Evolutionary conservation across 148 eudicot species (phyloP).

Genomic region (Fagopyrum homotropicum): DNA sequence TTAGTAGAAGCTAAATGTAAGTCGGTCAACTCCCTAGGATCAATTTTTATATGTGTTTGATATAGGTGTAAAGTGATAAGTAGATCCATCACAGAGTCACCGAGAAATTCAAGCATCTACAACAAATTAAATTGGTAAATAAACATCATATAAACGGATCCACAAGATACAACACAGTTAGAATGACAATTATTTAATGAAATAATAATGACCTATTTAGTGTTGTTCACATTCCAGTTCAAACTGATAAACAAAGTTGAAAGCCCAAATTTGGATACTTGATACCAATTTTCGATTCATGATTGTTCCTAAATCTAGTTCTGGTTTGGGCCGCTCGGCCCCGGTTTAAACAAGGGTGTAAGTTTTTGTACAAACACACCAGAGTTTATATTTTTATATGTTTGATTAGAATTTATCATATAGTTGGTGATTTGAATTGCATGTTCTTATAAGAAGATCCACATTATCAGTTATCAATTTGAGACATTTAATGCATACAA

Average conservation of each 20-base stretch:
- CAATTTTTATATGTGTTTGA: slow-evolving; percentile 48
- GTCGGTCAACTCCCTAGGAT: slow-evolving; percentile 90
- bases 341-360: too few relatives aligned
- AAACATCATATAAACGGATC: neutral
- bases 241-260: too few relatives aligned
- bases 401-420: neutral
- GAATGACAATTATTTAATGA: neutral
- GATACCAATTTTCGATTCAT: too few relatives aligned
- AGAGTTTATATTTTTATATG: neutral
- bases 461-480: neutral
- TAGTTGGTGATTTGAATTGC: neutral
- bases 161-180: neutral
- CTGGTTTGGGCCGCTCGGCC: too few relatives aligned
- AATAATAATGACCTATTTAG: neutral
- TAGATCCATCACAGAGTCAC: slow-evolving; percentile 84
- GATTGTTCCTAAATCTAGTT: too few relatives aligned
- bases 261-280: too few relatives aligned
- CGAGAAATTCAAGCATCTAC: slow-evolving; percentile 92
- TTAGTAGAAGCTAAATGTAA: slow-evolving; percentile 92
- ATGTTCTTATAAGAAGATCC: neutral
- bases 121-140: neutral
- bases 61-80: slow-evolving; percentile 74
- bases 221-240: too few relatives aligned
- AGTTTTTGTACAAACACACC: too few relatives aligned
- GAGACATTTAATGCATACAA: neutral